Evolutionary conservation across 148 eudicot genomes (phyloP).

Genomic region (Camellia granthamiana): DNA sequence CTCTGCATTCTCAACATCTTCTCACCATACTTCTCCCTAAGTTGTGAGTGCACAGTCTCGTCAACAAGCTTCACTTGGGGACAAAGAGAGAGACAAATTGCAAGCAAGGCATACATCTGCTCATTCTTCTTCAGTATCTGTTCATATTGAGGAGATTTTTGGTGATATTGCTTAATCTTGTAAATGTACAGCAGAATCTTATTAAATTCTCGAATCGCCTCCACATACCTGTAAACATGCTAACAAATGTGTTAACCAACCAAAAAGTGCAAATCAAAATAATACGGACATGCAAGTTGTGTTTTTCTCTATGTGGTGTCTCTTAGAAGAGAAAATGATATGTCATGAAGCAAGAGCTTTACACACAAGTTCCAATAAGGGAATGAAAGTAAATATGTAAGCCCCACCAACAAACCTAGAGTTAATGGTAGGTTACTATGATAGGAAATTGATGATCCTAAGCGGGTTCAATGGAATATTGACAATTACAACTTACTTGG

Average conservation of each 20-base stretch:
- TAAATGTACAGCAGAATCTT: slow-evolving; percentile 81
- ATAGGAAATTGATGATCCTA: no score
- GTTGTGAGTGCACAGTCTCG: slow-evolving; percentile 83
- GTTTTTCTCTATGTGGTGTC: not conserved
- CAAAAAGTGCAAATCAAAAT: not conserved
- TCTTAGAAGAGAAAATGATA: not conserved
- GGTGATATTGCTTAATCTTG: slow-evolving; percentile 91
- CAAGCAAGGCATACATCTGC: slow-evolving; percentile 98
- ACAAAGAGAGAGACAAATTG: slow-evolving; percentile 79
- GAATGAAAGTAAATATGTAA: not conserved
- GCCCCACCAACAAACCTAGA: not conserved
- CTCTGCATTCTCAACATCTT: slow-evolving; percentile 95
- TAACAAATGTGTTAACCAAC: not conserved
- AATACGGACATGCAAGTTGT: not conserved
- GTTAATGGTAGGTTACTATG: not conserved
- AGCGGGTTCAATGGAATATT: no score
- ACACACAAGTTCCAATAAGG: not conserved
- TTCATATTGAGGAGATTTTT: slow-evolving; percentile 93
- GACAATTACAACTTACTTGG: no score
- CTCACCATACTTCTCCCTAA: slow-evolving; percentile 91
- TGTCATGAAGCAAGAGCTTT: not conserved
- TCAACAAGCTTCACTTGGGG: slow-evolving; percentile 93
- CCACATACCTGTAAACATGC: slow-evolving; percentile 59
- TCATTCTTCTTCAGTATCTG: slow-evolving; percentile 97
- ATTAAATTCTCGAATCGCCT: slow-evolving; percentile 81